Conservation (phyloP, 2,329 filamentous ascomycete genomes). For the Arthrinium puccinioides region DNA sequence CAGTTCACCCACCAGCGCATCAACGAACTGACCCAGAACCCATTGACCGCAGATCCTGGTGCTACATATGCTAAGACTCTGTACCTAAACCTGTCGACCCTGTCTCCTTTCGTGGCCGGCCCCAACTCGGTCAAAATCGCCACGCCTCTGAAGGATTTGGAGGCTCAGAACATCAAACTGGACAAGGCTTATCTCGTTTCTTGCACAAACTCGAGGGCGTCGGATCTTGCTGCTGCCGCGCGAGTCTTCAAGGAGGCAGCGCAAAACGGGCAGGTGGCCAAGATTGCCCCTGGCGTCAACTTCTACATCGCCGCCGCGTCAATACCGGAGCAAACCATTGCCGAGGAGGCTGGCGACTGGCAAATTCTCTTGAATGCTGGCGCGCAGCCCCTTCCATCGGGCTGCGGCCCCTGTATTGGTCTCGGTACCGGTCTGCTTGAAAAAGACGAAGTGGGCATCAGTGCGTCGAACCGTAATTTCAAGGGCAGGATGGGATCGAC, state of each 20-base stretch:
- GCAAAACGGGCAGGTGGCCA: conserved; percentile 55
- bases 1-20: conserved; percentile 68
- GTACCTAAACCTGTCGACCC: conserved; percentile 73
- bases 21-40: conserved; percentile 63
- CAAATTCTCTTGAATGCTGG: conserved; percentile 73
- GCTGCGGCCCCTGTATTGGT: conserved; percentile 83
- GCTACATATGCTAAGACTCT: conserved; percentile 79
- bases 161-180: conserved; percentile 65
- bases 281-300: conserved; percentile 67
- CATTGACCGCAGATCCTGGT: conserved; percentile 62
- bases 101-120: conserved; percentile 78
- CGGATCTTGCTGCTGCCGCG: conserved; percentile 76
- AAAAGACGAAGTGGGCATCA: conserved; percentile 79
- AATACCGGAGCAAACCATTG: conserved; percentile 62
- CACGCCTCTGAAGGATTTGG: conserved; percentile 69
- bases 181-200: conserved; percentile 83
- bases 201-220: conserved; percentile 80
- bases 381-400: conserved; percentile 61
- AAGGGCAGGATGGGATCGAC: conserved; percentile 82
- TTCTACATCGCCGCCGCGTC: conserved; percentile 92
- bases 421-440: conserved; percentile 72
- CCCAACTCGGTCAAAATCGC: conserved; percentile 88
- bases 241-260: conserved; percentile 77
- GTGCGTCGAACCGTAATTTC: conserved; percentile 81
- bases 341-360: conserved; percentile 82